Conservation (phyloP, 768 basidiomycete species). For the Tephrocybe sp. region DNA sequence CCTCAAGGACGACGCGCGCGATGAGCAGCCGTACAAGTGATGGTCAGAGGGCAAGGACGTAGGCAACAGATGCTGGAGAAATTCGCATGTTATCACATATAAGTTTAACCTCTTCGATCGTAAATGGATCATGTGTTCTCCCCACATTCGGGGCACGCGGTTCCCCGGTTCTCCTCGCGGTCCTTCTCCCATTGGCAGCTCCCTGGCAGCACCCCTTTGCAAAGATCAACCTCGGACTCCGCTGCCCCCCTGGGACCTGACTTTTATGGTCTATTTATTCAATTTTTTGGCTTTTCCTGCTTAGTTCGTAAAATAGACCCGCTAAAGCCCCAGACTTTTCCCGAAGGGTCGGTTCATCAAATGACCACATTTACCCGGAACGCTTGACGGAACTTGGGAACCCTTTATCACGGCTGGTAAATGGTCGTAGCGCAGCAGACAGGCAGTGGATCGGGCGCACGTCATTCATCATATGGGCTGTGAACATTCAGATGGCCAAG, state of each 20-base stretch:
- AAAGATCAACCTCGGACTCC: not conserved
- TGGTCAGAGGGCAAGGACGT: constrained; percentile 2
- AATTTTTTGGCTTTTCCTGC: not conserved
- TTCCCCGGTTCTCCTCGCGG: constrained; percentile 1
- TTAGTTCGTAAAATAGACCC: not conserved
- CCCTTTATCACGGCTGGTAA: constrained; percentile 5
- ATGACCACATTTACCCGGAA: constrained; percentile 4
- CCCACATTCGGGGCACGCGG: constrained; percentile 2
- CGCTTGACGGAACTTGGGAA: not conserved
- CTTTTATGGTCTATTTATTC: not conserved
- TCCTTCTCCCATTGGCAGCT: not conserved
- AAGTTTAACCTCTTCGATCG: constrained; percentile 10
- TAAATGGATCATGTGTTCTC: constrained; percentile 14
- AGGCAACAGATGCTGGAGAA: not conserved
- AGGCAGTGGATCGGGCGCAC: not conserved
- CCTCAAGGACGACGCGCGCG: no score
- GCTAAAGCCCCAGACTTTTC: constrained; percentile 7
- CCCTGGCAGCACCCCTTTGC: not conserved
- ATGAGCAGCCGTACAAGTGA: constrained; percentile 1
- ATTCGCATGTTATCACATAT: constrained; percentile 13
- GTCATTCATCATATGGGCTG: not conserved
- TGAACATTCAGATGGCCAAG: not conserved
- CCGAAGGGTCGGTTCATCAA: constrained; percentile 12
- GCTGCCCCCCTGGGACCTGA: not conserved
- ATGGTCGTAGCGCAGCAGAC: no score